These are phyloP conservation scores for Trichocladium uniseriatum DNA, from an alignment of 495 filamentous ascomycete species.

Conservation along the genomic window DNA sequence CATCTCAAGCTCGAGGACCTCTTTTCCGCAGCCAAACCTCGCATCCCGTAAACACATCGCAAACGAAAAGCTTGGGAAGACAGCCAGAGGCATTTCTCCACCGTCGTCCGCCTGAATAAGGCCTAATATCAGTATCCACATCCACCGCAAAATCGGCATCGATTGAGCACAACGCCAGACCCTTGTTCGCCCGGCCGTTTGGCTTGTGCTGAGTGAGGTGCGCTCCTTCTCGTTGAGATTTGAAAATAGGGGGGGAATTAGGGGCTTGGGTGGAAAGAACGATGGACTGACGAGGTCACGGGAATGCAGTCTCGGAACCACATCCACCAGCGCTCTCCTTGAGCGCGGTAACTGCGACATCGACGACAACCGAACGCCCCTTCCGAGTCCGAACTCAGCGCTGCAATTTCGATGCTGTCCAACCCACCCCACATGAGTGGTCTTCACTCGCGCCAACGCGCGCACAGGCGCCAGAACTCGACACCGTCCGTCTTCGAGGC, in stretches of 20 bases:
- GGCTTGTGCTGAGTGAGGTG: conserved; percentile 71
- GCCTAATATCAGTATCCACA: neutral
- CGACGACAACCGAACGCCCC: conserved; percentile 33
- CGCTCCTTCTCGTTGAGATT: neutral
- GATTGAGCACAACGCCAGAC: conserved; percentile 36
- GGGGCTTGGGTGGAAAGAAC: neutral
- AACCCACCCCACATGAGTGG: conserved; percentile 47
- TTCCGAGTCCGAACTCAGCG: conserved; percentile 52
- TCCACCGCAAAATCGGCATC: conserved; percentile 13
- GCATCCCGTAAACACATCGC: neutral
- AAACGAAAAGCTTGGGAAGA: neutral
- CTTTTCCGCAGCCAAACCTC: neutral
- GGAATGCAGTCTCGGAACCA: conserved; percentile 46
- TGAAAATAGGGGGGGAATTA: neutral
- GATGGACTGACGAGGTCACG: conserved; percentile 13
- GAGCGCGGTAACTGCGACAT: conserved; percentile 30
- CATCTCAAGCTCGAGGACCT: neutral
- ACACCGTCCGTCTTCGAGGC: conserved; percentile 68
- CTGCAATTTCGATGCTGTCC: conserved; percentile 67
- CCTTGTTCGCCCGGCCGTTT: conserved; percentile 50
- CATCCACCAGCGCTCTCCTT: conserved; percentile 31
- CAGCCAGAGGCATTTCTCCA: neutral
- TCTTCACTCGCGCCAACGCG: conserved; percentile 59
- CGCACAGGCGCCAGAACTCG: conserved; percentile 82
- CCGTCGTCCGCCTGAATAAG: conserved; percentile 10